Conservation (phyloP, 2,329 filamentous ascomycete species). For the Fusarium luffae region DNA sequence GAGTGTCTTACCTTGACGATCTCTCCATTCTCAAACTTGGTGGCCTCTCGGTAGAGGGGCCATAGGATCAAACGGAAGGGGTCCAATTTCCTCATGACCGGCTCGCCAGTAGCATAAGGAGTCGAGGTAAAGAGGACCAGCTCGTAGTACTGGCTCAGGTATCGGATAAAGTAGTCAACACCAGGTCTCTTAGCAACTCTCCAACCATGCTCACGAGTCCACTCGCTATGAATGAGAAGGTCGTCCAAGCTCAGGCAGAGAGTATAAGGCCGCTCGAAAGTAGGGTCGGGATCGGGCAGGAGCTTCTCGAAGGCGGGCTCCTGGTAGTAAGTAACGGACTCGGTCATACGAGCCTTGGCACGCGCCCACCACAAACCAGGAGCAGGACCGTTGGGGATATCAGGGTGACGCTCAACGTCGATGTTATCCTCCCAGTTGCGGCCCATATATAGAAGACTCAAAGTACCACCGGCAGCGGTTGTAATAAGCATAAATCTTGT, state of each 20-base stretch:
- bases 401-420: conserved; percentile 75
- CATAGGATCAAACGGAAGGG: conserved; percentile 95
- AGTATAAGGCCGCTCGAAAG: conserved; percentile 87
- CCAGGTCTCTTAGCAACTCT: conserved; percentile 93
- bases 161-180: conserved; percentile 96
- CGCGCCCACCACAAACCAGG: conserved; percentile 82
- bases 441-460: conserved; percentile 79
- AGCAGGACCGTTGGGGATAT: conserved; percentile 84
- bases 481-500: conserved; percentile 78
- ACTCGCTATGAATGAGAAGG: conserved; percentile 92
- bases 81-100: conserved; percentile 91
- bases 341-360: conserved; percentile 76
- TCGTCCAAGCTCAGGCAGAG: conserved; percentile 94
- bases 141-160: conserved; percentile 98
- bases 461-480: conserved; percentile 66
- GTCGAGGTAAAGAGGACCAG: conserved; percentile 94
- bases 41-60: conserved; percentile 96
- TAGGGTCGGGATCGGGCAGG: conserved; percentile 82
- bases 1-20: conserved; percentile 83
- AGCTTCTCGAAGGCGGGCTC: conserved; percentile 96
- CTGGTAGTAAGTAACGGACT: conserved; percentile 90
- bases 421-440: conserved; percentile 88
- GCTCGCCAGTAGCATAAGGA: conserved; percentile 85
- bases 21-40: conserved; percentile 94
- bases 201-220: conserved; percentile 95